Conservation (phyloP, 2,329 filamentous ascomycete species). For the Colletotrichum cuscutae region DNA sequence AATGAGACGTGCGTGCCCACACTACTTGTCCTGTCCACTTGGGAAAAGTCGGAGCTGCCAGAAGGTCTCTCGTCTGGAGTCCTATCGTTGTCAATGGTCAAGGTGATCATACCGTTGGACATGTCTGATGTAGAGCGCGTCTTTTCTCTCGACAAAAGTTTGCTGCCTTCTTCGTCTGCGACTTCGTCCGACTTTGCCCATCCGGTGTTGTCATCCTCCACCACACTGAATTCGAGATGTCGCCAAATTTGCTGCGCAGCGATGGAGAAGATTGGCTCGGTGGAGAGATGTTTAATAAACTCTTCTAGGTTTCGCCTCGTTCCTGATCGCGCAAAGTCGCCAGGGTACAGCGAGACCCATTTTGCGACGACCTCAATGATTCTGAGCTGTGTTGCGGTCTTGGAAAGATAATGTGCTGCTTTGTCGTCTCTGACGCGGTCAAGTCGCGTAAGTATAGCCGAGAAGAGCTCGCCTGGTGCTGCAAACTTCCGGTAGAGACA, state of each 20-base stretch:
- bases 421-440: conserved; percentile 76
- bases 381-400: conserved; percentile 83
- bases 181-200: conserved; percentile 86
- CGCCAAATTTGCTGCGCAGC: conserved; percentile 86
- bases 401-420: conserved; percentile 75
- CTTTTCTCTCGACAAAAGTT: conserved; percentile 45
- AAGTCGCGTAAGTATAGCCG: conserved; percentile 80
- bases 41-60: conserved; percentile 56
- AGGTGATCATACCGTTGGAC: conserved; percentile 57
- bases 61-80: conserved; percentile 54
- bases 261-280: conserved; percentile 83
- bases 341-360: conserved; percentile 91
- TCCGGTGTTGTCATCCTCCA: conserved; percentile 89
- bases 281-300: conserved; percentile 80
- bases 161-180: conserved; percentile 46
- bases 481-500: conserved; percentile 96
- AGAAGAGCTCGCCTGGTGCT: conserved; percentile 80
- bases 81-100: conserved; percentile 60
- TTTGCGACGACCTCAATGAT: conserved; percentile 86
- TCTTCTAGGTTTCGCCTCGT: conserved; percentile 78
- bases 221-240: conserved; percentile 77
- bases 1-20: conserved; percentile 63
- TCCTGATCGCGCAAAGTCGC: conserved; percentile 85
- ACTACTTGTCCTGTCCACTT: conserved; percentile 50
- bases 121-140: conserved; percentile 45